These are phyloP conservation scores for Gossypium stocksii DNA, from an alignment of 345 rosid genomes.

Conservation along the genomic window DNA sequence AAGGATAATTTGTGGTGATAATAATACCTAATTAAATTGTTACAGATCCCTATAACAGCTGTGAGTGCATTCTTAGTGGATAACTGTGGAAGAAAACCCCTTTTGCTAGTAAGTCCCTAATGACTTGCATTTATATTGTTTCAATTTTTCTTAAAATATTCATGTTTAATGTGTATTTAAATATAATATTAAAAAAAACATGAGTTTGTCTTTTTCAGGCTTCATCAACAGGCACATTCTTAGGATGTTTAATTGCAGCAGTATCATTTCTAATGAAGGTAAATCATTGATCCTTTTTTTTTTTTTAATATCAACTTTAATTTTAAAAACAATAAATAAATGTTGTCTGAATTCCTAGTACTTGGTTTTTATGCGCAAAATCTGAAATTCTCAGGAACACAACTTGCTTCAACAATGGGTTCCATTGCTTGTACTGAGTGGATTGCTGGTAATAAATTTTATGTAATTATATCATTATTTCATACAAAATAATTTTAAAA, in stretches of 20 bases:
- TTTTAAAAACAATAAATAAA: no score
- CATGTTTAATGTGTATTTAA: no score
- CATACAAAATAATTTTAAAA: no score
- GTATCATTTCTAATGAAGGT: slow-evolving; percentile 15
- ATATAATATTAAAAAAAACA: neutral
- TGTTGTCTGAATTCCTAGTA: neutral
- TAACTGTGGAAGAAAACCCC: slow-evolving; percentile 17
- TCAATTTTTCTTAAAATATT: no score
- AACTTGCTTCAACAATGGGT: slow-evolving; percentile 3
- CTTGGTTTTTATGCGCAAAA: neutral
- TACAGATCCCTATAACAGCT: slow-evolving; percentile 11
- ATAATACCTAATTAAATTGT: neutral
- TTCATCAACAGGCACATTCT: slow-evolving; percentile 7
- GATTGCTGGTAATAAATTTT: slow-evolving; percentile 6
- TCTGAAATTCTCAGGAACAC: neutral
- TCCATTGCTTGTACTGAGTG: slow-evolving; percentile 14
- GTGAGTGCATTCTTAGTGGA: slow-evolving; percentile 5
- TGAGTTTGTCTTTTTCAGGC: neutral
- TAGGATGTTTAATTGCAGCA: slow-evolving; percentile 18
- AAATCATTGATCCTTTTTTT: neutral
- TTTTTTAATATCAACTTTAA: no score
- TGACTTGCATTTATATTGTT: neutral
- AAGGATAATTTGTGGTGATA: no score
- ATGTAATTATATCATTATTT: neutral
- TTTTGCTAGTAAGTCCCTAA: neutral